Conservation (phyloP, 306 rosid species). For the Mimosa pudica region DNA sequence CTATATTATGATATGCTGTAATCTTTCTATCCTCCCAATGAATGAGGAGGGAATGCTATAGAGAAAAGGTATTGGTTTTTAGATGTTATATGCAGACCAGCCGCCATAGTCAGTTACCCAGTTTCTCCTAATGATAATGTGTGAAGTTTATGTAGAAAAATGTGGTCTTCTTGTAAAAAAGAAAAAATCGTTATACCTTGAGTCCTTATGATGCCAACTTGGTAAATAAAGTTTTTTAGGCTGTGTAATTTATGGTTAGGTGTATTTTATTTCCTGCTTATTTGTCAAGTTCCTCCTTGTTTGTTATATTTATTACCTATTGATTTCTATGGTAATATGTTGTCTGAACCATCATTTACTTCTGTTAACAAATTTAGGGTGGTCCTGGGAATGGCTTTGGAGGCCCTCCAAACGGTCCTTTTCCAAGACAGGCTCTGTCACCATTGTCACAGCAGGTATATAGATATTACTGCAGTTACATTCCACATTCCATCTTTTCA, state of each 20-base stretch:
- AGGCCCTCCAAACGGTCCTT: slow-evolving; percentile 54
- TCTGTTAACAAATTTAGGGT: slow-evolving; percentile 51
- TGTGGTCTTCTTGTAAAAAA: background rate
- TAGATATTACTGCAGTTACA: slow-evolving; percentile 9
- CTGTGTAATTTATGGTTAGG: background rate
- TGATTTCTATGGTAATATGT: slow-evolving; percentile 5
- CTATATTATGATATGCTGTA: background rate
- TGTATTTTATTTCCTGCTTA: background rate
- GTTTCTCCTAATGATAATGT: no score
- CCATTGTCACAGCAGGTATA: slow-evolving; percentile 65
- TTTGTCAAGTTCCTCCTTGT: background rate
- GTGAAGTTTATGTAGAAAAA: background rate
- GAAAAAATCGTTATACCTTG: background rate
- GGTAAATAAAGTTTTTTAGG: background rate
- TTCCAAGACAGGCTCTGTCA: slow-evolving; percentile 46
- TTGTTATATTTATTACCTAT: background rate
- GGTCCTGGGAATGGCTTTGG: slow-evolving; percentile 56
- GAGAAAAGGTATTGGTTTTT: background rate
- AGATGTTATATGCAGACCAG: background rate
- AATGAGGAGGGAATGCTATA: background rate
- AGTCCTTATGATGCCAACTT: background rate
- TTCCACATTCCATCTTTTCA: slow-evolving; percentile 27
- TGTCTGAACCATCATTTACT: slow-evolving; percentile 31
- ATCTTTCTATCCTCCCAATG: background rate
- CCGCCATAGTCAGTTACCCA: no score